Conservation (phyloP, 352 stramenopile genomes). For the Pythium phragmiticola region DNA sequence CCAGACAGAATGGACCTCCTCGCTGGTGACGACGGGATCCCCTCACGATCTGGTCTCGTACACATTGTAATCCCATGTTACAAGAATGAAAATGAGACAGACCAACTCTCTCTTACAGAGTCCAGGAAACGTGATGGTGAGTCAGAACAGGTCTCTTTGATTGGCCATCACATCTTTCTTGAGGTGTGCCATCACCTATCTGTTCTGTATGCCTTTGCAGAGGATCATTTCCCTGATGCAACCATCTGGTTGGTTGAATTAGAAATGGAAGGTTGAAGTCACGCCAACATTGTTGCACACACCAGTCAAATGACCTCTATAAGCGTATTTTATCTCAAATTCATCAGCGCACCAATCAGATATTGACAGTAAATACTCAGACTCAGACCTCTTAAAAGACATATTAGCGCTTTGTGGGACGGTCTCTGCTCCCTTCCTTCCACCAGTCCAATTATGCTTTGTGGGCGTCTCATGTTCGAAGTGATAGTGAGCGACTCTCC, state of each 20-base stretch:
- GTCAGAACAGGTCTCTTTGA: too few relatives aligned
- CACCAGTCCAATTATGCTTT: background rate
- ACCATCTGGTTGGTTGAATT: constrained; percentile 2
- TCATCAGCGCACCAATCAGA: too few relatives aligned
- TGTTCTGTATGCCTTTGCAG: too few relatives aligned
- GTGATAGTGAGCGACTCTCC: background rate
- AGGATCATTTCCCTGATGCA: background rate
- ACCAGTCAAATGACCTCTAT: background rate
- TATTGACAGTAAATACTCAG: too few relatives aligned
- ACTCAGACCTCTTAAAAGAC: background rate
- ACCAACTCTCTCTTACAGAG: too few relatives aligned
- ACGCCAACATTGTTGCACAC: background rate
- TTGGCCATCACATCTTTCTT: too few relatives aligned
- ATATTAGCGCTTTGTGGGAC: background rate
- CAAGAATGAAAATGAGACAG: too few relatives aligned
- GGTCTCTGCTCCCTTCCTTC: constrained; percentile 4
- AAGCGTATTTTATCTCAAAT: background rate
- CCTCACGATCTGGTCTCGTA: too few relatives aligned
- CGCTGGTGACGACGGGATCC: background rate
- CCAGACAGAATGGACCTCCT: background rate
- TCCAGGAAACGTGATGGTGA: too few relatives aligned
- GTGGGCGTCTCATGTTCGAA: background rate
- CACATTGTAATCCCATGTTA: too few relatives aligned
- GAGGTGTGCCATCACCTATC: too few relatives aligned
- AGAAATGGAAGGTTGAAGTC: constrained; percentile 18